phyloP scores from a whole-genome alignment of 169 alveolate genomes.

The Cryptosporidium muris region DNA sequence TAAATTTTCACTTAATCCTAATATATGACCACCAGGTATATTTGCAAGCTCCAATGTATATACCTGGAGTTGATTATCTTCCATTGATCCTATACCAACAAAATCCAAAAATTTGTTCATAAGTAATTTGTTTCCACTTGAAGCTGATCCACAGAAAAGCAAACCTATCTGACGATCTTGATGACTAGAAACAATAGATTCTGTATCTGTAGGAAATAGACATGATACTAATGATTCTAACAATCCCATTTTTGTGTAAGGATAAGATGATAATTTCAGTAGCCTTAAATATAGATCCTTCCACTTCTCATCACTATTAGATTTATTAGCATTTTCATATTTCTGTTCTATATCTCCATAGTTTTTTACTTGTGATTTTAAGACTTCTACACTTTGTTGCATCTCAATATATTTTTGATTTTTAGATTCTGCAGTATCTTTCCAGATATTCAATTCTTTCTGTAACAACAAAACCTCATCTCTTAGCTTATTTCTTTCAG shows the following conservation, averaged over 20 bases:
- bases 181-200: conserved; percentile 6
- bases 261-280: conserved; percentile 50
- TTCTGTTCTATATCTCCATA: neutral
- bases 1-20: conserved; percentile 8
- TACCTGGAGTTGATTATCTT: conserved; percentile 40
- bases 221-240: conserved; percentile 27
- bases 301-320: neutral
- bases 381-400: conserved; percentile 2
- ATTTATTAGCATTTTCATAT: conserved; percentile 1
- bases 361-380: conserved; percentile 12
- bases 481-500: conserved; percentile 74
- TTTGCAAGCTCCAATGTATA: conserved; percentile 49
- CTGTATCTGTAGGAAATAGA: conserved; percentile 37
- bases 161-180: conserved; percentile 61
- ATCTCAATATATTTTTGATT: conserved; percentile 49
- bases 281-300: conserved; percentile 30
- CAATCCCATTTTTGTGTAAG: conserved; percentile 40
- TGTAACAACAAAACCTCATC: conserved; percentile 72
- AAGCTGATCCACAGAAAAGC: conserved; percentile 25
- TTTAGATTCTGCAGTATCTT: neutral
- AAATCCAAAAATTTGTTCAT: conserved; percentile 1
- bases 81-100: conserved; percentile 18
- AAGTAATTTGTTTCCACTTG: conserved; percentile 37
- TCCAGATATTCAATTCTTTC: conserved; percentile 27
- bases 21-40: conserved; percentile 56